Evolutionary conservation across 78 protist genomes (phyloP), one percentile per base, ranked within the genome.

Genomic region (Monocercomonoides exilis): DNA sequence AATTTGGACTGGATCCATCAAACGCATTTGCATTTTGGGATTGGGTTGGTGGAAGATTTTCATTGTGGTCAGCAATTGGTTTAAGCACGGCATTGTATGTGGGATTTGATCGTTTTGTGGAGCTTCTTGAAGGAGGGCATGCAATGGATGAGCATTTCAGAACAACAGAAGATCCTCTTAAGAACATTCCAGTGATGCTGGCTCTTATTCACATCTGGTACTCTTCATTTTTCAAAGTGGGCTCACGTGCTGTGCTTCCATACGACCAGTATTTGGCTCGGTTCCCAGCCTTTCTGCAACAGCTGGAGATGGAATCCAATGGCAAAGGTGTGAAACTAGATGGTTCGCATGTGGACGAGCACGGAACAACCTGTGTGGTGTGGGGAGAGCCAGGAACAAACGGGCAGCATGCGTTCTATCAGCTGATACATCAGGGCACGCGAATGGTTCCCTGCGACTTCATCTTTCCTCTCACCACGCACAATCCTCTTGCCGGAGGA

Each of bases 321-420:
- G 95, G 96, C 43, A 91, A 90, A 88, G 44, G 21, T 4, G 21
- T 79, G 43, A 6, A 21, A 32, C 4, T 79, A 41, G 11, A 79
- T 41, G 82, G 82, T 5, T 4, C 4, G 82, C 82, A 33, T 4
- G 82, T 79, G 6, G 82, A 79, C 5, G 82, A 33, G 45, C 54
- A 89, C 33, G 70, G 70, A 54, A 95, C 99, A 3, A 97, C 97
- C 3, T 96, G 97, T 35, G 91, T 96, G 77, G 91, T 94, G 46
- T 95, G 94, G 94, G 99, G 99, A 44, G 98, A 97, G 85, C 97
- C 99, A 6, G 99, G 99, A 3, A 97, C 98, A 77, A 95, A 94
- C 80, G 98, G 97, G 2, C 99, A 97, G 92, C 99, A 97, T 82
- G 96, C 98, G 0, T 96, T 97, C 94, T 95, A 92, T 92, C 99